Percentiles rank a stretch among this genome's conserved stretches.
Evolutionary conservation across 2,329 filamentous ascomycete species (phyloP).

Genomic region (Cryphonectria japonica): DNA sequence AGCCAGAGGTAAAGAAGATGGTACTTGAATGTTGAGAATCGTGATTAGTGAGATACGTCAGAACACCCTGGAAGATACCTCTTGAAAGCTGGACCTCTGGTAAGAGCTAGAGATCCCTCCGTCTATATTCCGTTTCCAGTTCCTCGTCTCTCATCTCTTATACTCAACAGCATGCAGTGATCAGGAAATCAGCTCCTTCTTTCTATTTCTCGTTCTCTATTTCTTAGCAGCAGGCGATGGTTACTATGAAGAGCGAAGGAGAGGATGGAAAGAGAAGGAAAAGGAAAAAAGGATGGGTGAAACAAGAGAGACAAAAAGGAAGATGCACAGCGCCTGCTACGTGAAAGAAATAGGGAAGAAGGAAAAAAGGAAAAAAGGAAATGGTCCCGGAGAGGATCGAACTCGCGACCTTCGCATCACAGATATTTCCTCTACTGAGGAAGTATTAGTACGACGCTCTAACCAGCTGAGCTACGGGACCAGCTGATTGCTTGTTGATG

Average conservation of each 20-base stretch:
- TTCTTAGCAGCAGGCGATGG: neutral
- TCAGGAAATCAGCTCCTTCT: neutral
- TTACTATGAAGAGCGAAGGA: neutral
- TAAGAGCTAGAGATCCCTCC: neutral
- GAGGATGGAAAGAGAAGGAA: neutral
- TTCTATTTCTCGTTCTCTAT: neutral
- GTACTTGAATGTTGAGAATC: neutral
- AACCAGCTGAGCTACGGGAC: constrained; percentile 7
- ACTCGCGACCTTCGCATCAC: constrained; percentile 6
- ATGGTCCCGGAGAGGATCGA: constrained; percentile 1
- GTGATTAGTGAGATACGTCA: neutral
- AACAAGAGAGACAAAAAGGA: no score
- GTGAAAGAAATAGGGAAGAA: neutral
- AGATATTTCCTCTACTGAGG: neutral
- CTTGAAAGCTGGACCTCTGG: no score
- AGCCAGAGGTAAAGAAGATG: neutral
- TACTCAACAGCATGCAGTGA: neutral
- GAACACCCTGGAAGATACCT: neutral
- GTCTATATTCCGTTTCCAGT: neutral
- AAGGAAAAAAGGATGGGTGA: neutral
- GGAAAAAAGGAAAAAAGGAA: neutral
- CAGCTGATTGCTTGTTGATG: neutral
- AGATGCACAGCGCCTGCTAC: neutral
- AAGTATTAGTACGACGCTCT: constrained; percentile 7
- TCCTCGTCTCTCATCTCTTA: neutral